Conservation (phyloP, 768 basidiomycete genomes). For the Leccinum obscurum region DNA sequence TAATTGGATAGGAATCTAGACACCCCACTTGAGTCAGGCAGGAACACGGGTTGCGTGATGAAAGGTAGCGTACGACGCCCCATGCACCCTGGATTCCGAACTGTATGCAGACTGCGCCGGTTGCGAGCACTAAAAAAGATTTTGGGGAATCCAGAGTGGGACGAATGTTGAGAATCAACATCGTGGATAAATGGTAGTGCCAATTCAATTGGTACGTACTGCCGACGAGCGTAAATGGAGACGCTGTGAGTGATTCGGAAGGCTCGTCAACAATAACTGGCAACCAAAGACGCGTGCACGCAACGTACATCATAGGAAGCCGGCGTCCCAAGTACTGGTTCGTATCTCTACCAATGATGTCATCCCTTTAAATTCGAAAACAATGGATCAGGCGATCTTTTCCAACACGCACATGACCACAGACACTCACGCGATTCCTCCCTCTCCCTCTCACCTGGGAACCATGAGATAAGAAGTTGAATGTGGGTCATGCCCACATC, state of each 20-base stretch:
- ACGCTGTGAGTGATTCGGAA: slow-evolving; percentile 9
- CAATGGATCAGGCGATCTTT: neutral
- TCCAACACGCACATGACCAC: slow-evolving; percentile 9
- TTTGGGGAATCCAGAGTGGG: slow-evolving; percentile 79
- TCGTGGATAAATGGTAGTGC: neutral
- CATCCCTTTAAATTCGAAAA: slow-evolving; percentile 44
- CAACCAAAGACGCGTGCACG: neutral
- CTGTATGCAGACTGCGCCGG: slow-evolving; percentile 85
- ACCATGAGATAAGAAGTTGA: slow-evolving; percentile 79
- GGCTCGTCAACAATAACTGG: neutral
- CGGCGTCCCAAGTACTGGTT: slow-evolving; percentile 82
- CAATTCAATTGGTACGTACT: slow-evolving; percentile 13
- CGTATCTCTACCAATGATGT: slow-evolving; percentile 64
- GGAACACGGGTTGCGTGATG: neutral
- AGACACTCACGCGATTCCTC: slow-evolving; percentile 43
- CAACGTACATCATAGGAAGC: slow-evolving; percentile 62
- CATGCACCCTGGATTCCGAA: slow-evolving; percentile 89
- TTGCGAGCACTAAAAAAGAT: slow-evolving; percentile 65
- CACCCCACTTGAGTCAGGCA: neutral
- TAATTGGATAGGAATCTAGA: slow-evolving; percentile 70
- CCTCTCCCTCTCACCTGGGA: slow-evolving; percentile 56
- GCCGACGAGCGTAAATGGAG: slow-evolving; percentile 28
- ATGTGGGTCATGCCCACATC: slow-evolving; percentile 20
- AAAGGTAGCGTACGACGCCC: slow-evolving; percentile 63
- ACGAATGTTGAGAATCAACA: slow-evolving; percentile 47